phyloP scores from a whole-genome alignment of 768 basidiomycete species.

The Lentinus tigrinus region DNA sequence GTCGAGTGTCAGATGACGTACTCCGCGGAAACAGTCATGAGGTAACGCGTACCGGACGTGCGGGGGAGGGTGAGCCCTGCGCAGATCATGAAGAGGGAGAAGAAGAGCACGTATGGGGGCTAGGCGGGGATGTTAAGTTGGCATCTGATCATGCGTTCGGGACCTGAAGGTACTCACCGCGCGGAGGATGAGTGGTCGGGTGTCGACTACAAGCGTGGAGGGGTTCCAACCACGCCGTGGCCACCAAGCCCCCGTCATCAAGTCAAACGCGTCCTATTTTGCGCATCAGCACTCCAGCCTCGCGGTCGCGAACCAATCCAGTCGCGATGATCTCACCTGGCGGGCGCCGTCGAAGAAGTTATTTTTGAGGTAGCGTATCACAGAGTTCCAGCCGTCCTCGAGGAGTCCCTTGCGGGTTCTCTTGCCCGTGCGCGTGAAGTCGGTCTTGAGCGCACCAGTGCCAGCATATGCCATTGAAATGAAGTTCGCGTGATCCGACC shows the following conservation, averaged over 20 bases:
- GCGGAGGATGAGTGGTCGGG: slow-evolving; percentile 78
- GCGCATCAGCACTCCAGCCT: not conserved
- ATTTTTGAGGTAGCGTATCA: slow-evolving; percentile 88
- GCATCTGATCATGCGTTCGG: not conserved
- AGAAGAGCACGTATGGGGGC: slow-evolving; percentile 82
- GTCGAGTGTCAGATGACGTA: slow-evolving; percentile 3
- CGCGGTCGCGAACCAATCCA: not conserved
- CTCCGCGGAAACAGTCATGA: not conserved
- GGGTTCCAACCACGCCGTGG: slow-evolving; percentile 75
- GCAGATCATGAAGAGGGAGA: slow-evolving; percentile 85
- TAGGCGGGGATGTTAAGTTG: slow-evolving; percentile 29
- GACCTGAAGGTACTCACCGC: slow-evolving; percentile 53
- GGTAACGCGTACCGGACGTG: slow-evolving; percentile 65
- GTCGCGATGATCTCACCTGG: slow-evolving; percentile 48
- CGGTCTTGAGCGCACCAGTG: slow-evolving; percentile 93
- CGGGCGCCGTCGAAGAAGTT: slow-evolving; percentile 95
- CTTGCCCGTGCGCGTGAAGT: slow-evolving; percentile 92
- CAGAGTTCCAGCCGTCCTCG: slow-evolving; percentile 85
- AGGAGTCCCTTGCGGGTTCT: slow-evolving; percentile 77
- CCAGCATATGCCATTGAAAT: slow-evolving; percentile 92
- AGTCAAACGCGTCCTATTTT: slow-evolving; percentile 87
- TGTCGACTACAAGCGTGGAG: slow-evolving; percentile 70
- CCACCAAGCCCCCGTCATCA: slow-evolving; percentile 89
- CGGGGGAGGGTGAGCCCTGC: slow-evolving; percentile 86
- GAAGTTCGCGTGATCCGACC: slow-evolving; percentile 94